A percentile compares a stretch with the other conserved stretches of the same genome.
phyloP scores from a whole-genome alignment of 768 basidiomycete genomes.

The Lentinula aciculospora region DNA sequence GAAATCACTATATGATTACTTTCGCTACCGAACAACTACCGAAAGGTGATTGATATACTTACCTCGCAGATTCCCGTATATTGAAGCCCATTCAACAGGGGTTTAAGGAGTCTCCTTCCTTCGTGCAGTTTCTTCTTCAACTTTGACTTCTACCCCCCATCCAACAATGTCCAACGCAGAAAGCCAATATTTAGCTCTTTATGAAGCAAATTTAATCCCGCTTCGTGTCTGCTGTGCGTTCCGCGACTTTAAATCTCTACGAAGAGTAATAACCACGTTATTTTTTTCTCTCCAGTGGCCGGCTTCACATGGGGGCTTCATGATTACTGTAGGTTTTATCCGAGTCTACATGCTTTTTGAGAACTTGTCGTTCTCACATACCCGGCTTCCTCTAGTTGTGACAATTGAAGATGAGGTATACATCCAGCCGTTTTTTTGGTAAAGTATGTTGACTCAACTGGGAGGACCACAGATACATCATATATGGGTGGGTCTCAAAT shows the following conservation, averaged over 20 bases:
- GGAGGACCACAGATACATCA: slow-evolving; percentile 22
- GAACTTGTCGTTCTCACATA: neutral
- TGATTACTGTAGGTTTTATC: slow-evolving; percentile 25
- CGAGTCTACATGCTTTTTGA: neutral
- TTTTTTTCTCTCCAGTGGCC: slow-evolving; percentile 14
- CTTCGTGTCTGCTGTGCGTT: slow-evolving; percentile 11
- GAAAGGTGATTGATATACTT: no score
- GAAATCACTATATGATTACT: no score
- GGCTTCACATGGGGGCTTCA: slow-evolving; percentile 32
- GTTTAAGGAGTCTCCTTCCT: no score
- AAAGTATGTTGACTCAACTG: neutral
- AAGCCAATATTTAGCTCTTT: slow-evolving; percentile 7
- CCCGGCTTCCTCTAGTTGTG: slow-evolving; percentile 16
- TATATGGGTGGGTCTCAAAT: slow-evolving; percentile 28
- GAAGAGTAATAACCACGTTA: neutral
- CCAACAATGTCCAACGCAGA: neutral
- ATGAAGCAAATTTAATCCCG: slow-evolving; percentile 13
- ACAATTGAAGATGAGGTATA: slow-evolving; percentile 30
- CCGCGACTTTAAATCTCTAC: neutral
- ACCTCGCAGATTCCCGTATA: no score
- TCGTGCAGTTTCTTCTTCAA: no score
- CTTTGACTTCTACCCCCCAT: no score
- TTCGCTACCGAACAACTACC: no score
- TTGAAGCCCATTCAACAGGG: no score
- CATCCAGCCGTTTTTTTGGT: neutral